A percentile compares a stretch with the other conserved stretches of the same genome.
phyloP scores from a whole-genome alignment of 305 asterid genomes.

The Coffea humblotiana region DNA sequence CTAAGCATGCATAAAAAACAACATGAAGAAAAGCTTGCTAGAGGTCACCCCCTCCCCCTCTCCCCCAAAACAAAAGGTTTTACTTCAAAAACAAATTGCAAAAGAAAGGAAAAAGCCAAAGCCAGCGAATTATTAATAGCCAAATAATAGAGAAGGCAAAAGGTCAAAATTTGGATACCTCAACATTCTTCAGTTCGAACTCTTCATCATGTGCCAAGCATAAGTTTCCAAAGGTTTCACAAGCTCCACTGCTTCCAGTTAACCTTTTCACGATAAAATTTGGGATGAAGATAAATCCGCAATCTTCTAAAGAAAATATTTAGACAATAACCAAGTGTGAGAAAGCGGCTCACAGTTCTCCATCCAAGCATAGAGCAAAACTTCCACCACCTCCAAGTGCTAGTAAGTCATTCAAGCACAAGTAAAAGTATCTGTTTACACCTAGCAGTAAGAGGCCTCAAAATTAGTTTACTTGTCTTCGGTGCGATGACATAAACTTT shows the following conservation, averaged over 20 bases:
- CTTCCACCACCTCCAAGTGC: slow-evolving; percentile 39
- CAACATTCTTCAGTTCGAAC: slow-evolving; percentile 78
- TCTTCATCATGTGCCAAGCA: slow-evolving; percentile 87
- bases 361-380: slow-evolving; percentile 36
- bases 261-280: slow-evolving; percentile 42
- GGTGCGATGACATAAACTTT: background rate
- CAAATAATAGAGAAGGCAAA: background rate
- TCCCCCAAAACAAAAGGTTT: too few species aligned
- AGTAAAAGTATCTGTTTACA: slow-evolving; percentile 32
- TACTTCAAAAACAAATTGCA: too few species aligned
- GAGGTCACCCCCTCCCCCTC: too few species aligned
- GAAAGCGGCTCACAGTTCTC: slow-evolving; percentile 55
- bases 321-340: slow-evolving; percentile 5
- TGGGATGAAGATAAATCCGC: background rate
- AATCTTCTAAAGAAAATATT: background rate
- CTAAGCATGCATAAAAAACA: too few species aligned
- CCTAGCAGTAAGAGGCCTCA: slow-evolving; percentile 19
- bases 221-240: slow-evolving; percentile 90
- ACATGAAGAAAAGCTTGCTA: too few species aligned
- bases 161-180: slow-evolving; percentile 41
- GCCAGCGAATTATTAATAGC: background rate
- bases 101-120: background rate
- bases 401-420: slow-evolving; percentile 34
- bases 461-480: slow-evolving; percentile 10
- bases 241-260: slow-evolving; percentile 86